A percentile compares a stretch with the other conserved stretches of the same genome.
Evolutionary conservation across 306 rosid genomes (phyloP).

Genomic region (Alnus glutinosa): DNA sequence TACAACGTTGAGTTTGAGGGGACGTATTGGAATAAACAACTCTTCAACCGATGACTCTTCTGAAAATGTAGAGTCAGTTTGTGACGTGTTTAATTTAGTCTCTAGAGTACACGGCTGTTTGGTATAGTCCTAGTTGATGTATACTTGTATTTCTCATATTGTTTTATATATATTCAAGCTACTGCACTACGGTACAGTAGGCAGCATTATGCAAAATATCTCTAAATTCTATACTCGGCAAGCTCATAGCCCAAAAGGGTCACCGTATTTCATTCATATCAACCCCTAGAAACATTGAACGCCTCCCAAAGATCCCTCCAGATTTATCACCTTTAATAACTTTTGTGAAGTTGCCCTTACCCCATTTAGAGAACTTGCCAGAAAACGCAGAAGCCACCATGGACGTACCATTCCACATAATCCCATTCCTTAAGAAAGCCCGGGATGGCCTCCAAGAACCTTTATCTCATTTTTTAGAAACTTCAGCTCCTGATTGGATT

Average conservation of each 20-base stretch:
- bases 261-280: slow-evolving; percentile 46
- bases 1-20: too few relatives aligned
- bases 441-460: slow-evolving; percentile 42
- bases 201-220: too few relatives aligned
- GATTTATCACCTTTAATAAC: slow-evolving; percentile 27
- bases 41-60: too few relatives aligned
- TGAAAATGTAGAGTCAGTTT: too few relatives aligned
- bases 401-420: slow-evolving; percentile 43
- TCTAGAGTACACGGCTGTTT: too few relatives aligned
- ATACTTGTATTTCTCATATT: too few relatives aligned
- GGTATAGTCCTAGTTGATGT: too few relatives aligned
- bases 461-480: slow-evolving; percentile 27
- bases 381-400: slow-evolving; percentile 47
- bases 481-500: slow-evolving; percentile 52
- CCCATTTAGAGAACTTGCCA: slow-evolving; percentile 36
- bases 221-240: slow-evolving; percentile 23
- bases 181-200: too few relatives aligned
- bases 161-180: too few relatives aligned
- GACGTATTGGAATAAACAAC: too few relatives aligned
- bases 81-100: too few relatives aligned
- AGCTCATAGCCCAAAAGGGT: slow-evolving; percentile 57
- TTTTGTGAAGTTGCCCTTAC: slow-evolving; percentile 45
- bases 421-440: slow-evolving; percentile 45
- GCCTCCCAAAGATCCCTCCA: slow-evolving; percentile 52
- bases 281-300: slow-evolving; percentile 54